A percentile compares a stretch with the other conserved stretches of the same genome.
Conservation (phyloP, 345 rosid genomes). For the Populus davidiana region DNA sequence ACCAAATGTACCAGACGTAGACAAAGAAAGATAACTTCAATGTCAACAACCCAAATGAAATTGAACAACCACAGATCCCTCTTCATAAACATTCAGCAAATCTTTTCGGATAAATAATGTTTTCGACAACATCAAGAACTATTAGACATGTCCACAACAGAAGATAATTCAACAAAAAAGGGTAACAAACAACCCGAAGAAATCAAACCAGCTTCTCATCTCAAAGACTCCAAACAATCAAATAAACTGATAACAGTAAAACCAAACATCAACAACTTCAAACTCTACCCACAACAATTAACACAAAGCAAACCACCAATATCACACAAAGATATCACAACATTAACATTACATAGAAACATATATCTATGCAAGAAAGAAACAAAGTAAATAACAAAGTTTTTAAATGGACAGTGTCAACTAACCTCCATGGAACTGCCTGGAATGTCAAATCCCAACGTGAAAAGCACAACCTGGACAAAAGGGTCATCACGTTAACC, state of each 20-base stretch:
- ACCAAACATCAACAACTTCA: conserved; percentile 29
- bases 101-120: not conserved
- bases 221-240: conserved; percentile 23
- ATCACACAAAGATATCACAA: conserved; percentile 18
- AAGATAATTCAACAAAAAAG: conserved; percentile 7
- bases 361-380: conserved; percentile 13
- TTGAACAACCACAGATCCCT: conserved; percentile 28
- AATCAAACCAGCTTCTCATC: conserved; percentile 17
- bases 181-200: conserved; percentile 14
- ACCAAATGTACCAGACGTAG: not conserved
- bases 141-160: conserved; percentile 20
- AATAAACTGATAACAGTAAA: conserved; percentile 22
- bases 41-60: conserved; percentile 23
- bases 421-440: conserved; percentile 31
- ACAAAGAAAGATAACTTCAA: conserved; percentile 3
- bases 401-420: not conserved
- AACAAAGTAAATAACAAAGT: not conserved
- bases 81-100: conserved; percentile 12
- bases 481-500: conserved; percentile 37
- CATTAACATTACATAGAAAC: conserved; percentile 22
- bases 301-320: conserved; percentile 3
- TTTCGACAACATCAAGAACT: conserved; percentile 16
- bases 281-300: conserved; percentile 11
- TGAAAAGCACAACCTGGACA: conserved; percentile 35
- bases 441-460: conserved; percentile 34